phyloP scores from a whole-genome alignment of 495 filamentous ascomycete species.

The Clavariopsis aquatica region DNA sequence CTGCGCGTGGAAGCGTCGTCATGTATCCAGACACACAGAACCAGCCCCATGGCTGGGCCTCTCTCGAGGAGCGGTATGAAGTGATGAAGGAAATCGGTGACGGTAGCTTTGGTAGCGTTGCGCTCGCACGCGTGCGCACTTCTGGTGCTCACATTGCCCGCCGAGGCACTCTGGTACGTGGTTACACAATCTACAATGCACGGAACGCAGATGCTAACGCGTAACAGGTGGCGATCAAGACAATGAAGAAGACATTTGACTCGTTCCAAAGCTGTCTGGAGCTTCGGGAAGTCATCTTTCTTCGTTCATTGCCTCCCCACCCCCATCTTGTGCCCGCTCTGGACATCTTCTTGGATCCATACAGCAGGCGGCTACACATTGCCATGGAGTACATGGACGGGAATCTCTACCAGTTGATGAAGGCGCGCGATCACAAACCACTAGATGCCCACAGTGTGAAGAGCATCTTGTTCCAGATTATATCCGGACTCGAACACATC shows the following conservation, averaged over 20 bases:
- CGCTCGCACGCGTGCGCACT: constrained; percentile 83
- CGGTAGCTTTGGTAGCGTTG: constrained; percentile 97
- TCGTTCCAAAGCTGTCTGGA: constrained; percentile 87
- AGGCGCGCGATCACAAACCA: constrained; percentile 90
- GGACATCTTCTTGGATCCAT: constrained; percentile 97
- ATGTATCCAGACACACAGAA: constrained; percentile 41
- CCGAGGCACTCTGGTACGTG: constrained; percentile 80
- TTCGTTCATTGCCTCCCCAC: constrained; percentile 82
- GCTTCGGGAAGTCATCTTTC: constrained; percentile 93
- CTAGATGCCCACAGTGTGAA: constrained; percentile 91
- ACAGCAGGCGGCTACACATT: constrained; percentile 94
- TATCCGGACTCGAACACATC: constrained; percentile 94
- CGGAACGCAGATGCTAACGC: constrained; percentile 17
- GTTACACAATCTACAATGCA: constrained; percentile 38
- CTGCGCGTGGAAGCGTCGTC: constrained; percentile 6
- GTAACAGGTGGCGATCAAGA: constrained; percentile 92
- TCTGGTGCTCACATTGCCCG: constrained; percentile 87
- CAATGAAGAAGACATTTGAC: constrained; percentile 99
- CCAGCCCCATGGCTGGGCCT: constrained; percentile 44
- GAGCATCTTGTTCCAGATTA: constrained; percentile 95
- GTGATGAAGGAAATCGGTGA: constrained; percentile 97
- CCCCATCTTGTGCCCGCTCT: constrained; percentile 92
- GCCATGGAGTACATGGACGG: constrained; percentile 99
- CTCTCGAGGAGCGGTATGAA: constrained; percentile 78
- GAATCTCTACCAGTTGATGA: constrained; percentile 99